These are phyloP conservation scores for Zygosaccharomyces siamensis DNA, from an alignment of 805 yeast genomes.

Conservation along the genomic window DNA sequence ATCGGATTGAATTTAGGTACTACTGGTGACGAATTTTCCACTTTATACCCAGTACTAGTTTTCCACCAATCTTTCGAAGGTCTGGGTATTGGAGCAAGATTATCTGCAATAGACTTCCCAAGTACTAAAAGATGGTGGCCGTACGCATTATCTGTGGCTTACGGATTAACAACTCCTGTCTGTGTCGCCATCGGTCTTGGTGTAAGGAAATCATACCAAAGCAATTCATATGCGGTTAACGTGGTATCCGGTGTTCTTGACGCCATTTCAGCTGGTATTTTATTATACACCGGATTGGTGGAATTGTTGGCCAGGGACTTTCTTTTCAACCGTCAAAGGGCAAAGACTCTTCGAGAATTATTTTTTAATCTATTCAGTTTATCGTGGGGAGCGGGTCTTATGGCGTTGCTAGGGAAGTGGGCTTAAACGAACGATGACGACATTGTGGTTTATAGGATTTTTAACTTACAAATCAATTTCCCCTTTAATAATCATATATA, in stretches of 20 bases:
- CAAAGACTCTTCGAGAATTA: conserved; percentile 41
- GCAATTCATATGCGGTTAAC: conserved; percentile 49
- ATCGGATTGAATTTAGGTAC: conserved; percentile 66
- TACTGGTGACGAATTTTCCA: conserved; percentile 56
- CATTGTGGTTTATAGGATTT: not conserved
- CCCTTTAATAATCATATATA: not conserved
- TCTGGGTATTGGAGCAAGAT: conserved; percentile 68
- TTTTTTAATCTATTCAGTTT: conserved; percentile 41
- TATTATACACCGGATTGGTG: conserved; percentile 67
- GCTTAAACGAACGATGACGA: conserved; percentile 37
- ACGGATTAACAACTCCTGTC: conserved; percentile 60
- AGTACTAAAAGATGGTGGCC: conserved; percentile 35
- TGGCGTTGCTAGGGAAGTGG: conserved; percentile 77
- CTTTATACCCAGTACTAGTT: conserved; percentile 58
- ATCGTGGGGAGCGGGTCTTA: conserved; percentile 58
- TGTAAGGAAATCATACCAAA: conserved; percentile 53
- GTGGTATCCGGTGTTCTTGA: conserved; percentile 63
- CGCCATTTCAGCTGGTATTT: conserved; percentile 65
- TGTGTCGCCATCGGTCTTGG: conserved; percentile 74
- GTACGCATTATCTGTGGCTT: conserved; percentile 46
- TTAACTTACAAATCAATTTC: conserved; percentile 1
- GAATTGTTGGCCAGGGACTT: conserved; percentile 75
- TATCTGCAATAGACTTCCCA: conserved; percentile 58
- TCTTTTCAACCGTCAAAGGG: conserved; percentile 41
- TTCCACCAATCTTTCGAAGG: conserved; percentile 82